Percentiles rank a stretch among this genome's conserved stretches.
These are phyloP conservation scores for Phytophthora cryptogea DNA, from an alignment of 352 stramenopile genomes.

Conservation along the genomic window DNA sequence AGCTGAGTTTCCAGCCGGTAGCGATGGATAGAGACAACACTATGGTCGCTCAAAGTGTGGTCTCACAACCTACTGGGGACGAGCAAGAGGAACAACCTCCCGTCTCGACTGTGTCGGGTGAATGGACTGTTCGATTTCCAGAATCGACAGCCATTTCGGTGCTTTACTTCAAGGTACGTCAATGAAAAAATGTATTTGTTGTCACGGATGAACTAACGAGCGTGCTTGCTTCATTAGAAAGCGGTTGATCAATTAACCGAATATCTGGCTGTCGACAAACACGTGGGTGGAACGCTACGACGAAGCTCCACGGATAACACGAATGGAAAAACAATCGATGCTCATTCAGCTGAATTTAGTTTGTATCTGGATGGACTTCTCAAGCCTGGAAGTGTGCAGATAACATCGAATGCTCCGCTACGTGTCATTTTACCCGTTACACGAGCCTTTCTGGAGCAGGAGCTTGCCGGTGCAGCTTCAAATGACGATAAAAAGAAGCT, in stretches of 20 bases:
- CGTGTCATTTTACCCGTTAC: slow-evolving; percentile 37
- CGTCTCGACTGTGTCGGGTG: slow-evolving; percentile 33
- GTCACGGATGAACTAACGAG: slow-evolving; percentile 1
- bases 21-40: not conserved
- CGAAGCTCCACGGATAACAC: slow-evolving; percentile 37
- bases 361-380: slow-evolving; percentile 47
- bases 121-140: slow-evolving; percentile 58
- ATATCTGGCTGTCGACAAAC: slow-evolving; percentile 58
- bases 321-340: slow-evolving; percentile 35
- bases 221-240: slow-evolving; percentile 23
- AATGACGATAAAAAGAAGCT: slow-evolving; percentile 83
- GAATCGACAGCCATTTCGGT: slow-evolving; percentile 20
- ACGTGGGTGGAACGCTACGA: slow-evolving; percentile 34
- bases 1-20: slow-evolving; percentile 44
- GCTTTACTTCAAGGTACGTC: slow-evolving; percentile 53
- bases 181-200: not conserved
- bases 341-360: slow-evolving; percentile 35
- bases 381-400: slow-evolving; percentile 31
- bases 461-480: slow-evolving; percentile 46
- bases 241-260: slow-evolving; percentile 43
- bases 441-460: slow-evolving; percentile 59
- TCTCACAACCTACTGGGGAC: not conserved
- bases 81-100: slow-evolving; percentile 17
- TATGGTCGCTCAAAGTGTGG: not conserved
- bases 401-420: slow-evolving; percentile 18